These are phyloP conservation scores for Chloranthus sessilifolius DNA, from an alignment of 164 flowering plant species.

Conservation along the genomic window DNA sequence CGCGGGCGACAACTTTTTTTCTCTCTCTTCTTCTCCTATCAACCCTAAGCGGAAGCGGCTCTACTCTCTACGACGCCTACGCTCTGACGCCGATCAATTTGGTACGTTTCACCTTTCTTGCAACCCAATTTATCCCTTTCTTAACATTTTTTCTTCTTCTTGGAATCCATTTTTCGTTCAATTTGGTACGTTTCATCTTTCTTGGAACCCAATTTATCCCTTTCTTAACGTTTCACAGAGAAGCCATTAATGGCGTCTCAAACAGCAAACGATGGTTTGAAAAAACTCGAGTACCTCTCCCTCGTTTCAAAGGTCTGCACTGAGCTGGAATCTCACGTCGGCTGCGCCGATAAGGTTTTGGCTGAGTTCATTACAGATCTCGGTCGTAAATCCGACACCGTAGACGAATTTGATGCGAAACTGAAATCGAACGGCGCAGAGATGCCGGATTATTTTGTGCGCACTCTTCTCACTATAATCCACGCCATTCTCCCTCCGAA, in stretches of 20 bases:
- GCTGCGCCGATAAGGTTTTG: conserved; percentile 65
- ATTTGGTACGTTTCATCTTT: too few relatives aligned
- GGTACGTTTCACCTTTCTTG: too few relatives aligned
- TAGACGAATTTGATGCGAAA: conserved; percentile 62
- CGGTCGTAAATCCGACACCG: conserved; percentile 50
- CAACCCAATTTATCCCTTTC: too few relatives aligned
- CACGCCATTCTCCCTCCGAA: conserved; percentile 75
- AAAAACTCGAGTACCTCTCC: conserved; percentile 76
- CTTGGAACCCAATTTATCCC: too few relatives aligned
- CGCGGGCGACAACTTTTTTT: too few relatives aligned
- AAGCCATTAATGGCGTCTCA: conserved; percentile 12
- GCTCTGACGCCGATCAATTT: too few relatives aligned
- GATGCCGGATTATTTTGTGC: conserved; percentile 86
- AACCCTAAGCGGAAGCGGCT: too few relatives aligned
- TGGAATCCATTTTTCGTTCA: too few relatives aligned
- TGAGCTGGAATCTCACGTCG: conserved; percentile 77
- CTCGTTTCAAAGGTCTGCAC: conserved; percentile 84
- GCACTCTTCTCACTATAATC: conserved; percentile 66
- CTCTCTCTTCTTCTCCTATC: too few relatives aligned
- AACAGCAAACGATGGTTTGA: conserved; percentile 34
- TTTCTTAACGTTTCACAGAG: too few relatives aligned
- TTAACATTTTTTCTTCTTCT: too few relatives aligned
- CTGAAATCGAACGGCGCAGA: conserved; percentile 79
- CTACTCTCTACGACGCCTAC: too few relatives aligned
- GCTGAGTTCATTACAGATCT: conserved; percentile 81